Base-by-base conservation (phyloP, 352 stramenopile species). In the Globisporangium lucens region DNA sequence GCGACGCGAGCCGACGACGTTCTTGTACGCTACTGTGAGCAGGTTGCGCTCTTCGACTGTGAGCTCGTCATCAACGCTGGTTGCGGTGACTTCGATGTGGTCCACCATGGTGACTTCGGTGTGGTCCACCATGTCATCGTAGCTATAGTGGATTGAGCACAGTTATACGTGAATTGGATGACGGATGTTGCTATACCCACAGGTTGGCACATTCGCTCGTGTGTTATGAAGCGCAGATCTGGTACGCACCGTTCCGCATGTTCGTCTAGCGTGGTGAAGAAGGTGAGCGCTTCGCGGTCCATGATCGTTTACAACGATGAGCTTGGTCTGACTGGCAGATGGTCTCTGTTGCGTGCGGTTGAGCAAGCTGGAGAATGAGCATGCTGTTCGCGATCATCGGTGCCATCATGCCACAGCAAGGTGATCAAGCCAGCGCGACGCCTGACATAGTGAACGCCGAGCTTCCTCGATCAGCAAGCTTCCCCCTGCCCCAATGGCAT, bases 21-120 rank as follows among this genome's bases (percentile, higher is more conserved):
- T 99, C 89, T 98, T 98, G 85, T 97, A 97, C 20, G 91, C 90
- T 4, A 97, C 86, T 58, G 90, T 97, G 13, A 99, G 87, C 47
- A 99, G 84, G 85, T 99, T 99, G 61, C 97, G 94, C 86, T 99
- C 98, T 79, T 99, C 98, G n/a, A 99, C 97, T 9, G 96, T 98
- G 57, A 99, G 91, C 80, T 99, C 96, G 60, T 89, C 83, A 79
- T 98, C 94, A 70, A 92, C 90, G 80, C 98, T 94, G 78, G 97
- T 90, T 65, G 97, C 97, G 61, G 99, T 96, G n/a, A 94, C 83
- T 91, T 99, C 99, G 94, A 99, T 99, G 89, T 99, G 91, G 74
- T 97, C 82, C 24, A 97, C 93, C 90, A 97, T 97, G 71, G 99
- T 96, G n/a, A 94, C 83, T 91, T 99, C 99, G 94, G 99, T 99